Evolutionary conservation across 768 basidiomycete genomes (phyloP), one percentile per base, ranked within the genome.

Genomic region (Boletus rufocinnamomeus): DNA sequence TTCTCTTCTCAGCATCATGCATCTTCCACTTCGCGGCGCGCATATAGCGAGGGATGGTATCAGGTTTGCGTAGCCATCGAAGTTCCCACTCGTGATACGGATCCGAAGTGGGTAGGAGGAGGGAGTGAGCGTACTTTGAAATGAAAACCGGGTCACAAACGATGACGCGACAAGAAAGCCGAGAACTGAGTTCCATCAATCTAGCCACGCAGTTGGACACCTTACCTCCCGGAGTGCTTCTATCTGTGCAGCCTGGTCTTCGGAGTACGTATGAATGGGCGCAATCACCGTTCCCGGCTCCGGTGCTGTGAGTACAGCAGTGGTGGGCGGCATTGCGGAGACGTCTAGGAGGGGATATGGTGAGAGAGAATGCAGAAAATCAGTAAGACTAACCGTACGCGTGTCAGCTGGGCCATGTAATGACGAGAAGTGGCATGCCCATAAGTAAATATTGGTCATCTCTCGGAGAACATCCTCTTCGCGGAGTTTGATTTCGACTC

Each of bases 1-100:
- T 85, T 50, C 93, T 80, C 69, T 84, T 86, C 75, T 93, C 84
- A 13, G 83, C 91, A 52, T 95, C 88, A 27, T 81, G 79, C 35
- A 86, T 66, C 67, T 86, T 86, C 91, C 93, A 93, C 67, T 94
- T 94, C 3, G 89, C 82, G 0, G 93, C 91, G 32, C 93, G 85
- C 81, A 92, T 85, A 68, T 94, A 95, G 16, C 93, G 85, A 67
- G 69, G 76, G 62, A 69, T 72, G 62, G 81, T 92, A 73, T 85
- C 91, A 38, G 83, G 80, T 71, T 75, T 84, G 61, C 78, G 75
- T 6, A 95, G 74, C 88, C 92, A 95, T 58, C 87, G 82, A 21
- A 77, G 71, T 72, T 95, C 93, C 89, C 90, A 93, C 50, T 80
- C 76, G 58, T 85, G 68, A 66, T 95, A 95, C 8, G 86, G 74